These are phyloP conservation scores for Arthrinium puccinioides DNA, from an alignment of 2,329 filamentous ascomycete genomes.

Conservation along the genomic window DNA sequence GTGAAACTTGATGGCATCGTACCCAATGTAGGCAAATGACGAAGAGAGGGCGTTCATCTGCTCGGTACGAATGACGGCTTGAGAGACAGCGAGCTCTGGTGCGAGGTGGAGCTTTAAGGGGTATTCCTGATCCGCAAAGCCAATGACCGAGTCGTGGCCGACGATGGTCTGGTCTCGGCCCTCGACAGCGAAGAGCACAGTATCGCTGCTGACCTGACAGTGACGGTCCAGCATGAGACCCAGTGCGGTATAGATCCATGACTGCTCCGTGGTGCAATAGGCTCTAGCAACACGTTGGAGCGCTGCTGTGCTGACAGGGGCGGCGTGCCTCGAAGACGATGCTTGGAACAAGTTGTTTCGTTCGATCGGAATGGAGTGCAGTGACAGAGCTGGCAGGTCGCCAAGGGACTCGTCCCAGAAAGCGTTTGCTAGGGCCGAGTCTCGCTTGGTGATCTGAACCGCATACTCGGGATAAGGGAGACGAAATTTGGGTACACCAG, in stretches of 20 bases:
- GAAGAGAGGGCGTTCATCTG: conserved; percentile 1
- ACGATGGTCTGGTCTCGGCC: conserved; percentile 5
- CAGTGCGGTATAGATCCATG: conserved; percentile 5
- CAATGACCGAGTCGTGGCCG: conserved; percentile 5
- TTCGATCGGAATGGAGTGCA: conserved; percentile 3
- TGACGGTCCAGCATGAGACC: conserved; percentile 3
- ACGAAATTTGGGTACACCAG: background rate
- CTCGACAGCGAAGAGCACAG: conserved; percentile 2
- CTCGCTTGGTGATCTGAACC: background rate
- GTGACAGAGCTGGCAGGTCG: background rate
- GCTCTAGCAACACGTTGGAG: background rate
- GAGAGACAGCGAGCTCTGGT: background rate
- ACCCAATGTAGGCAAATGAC: conserved; percentile 1
- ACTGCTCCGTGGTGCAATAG: background rate
- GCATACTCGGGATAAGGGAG: background rate
- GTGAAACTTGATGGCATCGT: background rate
- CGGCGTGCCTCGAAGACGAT: background rate
- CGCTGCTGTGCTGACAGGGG: background rate
- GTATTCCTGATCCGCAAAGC: conserved; percentile 5
- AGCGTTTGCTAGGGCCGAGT: background rate
- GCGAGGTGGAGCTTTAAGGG: conserved; percentile 2
- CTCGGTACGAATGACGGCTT: background rate
- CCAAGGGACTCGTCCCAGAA: conserved; percentile 3
- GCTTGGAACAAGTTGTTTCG: background rate
- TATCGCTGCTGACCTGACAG: conserved; percentile 2